Conservation (phyloP, 495 filamentous ascomycete species). For the Penicilliopsis zonata region DNA sequence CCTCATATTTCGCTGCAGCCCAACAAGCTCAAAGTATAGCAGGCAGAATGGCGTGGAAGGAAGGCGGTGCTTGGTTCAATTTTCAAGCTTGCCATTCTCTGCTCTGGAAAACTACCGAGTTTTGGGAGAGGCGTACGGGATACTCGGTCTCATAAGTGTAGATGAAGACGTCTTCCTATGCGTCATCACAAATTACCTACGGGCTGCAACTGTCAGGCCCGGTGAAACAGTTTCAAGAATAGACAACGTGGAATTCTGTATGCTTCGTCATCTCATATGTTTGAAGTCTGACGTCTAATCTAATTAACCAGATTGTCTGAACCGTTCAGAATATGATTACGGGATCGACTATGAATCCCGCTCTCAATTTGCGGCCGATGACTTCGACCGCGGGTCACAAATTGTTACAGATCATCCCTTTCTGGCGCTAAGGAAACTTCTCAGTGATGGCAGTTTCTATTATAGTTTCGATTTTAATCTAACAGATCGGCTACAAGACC, state of each 20-base stretch:
- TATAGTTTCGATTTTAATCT: constrained; percentile 96
- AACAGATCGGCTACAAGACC: constrained; percentile 84
- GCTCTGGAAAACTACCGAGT: constrained; percentile 63
- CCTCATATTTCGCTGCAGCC: constrained; percentile 69
- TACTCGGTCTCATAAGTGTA: constrained; percentile 80
- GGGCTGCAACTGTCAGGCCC: constrained; percentile 71
- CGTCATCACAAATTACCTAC: constrained; percentile 66
- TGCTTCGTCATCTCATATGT: too few species aligned
- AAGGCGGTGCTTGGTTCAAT: constrained; percentile 78
- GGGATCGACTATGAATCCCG: constrained; percentile 50
- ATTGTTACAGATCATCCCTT: constrained; percentile 73
- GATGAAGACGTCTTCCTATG: constrained; percentile 82
- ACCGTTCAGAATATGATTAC: constrained; percentile 68
- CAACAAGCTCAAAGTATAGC: constrained; percentile 33
- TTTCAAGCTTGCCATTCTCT: constrained; percentile 47
- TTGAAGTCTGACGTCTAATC: background rate
- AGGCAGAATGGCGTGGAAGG: constrained; percentile 26
- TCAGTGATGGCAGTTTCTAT: constrained; percentile 94
- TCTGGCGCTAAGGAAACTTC: constrained; percentile 74
- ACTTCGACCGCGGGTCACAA: constrained; percentile 47
- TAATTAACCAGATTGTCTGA: constrained; percentile 58
- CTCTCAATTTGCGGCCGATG: constrained; percentile 36
- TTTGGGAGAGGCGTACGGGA: constrained; percentile 73
- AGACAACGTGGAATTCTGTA: constrained; percentile 74
- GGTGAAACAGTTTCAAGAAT: constrained; percentile 85